Evolutionary conservation across 179 eudicot species (phyloP).

Genomic region (Gypsophila paniculata): DNA sequence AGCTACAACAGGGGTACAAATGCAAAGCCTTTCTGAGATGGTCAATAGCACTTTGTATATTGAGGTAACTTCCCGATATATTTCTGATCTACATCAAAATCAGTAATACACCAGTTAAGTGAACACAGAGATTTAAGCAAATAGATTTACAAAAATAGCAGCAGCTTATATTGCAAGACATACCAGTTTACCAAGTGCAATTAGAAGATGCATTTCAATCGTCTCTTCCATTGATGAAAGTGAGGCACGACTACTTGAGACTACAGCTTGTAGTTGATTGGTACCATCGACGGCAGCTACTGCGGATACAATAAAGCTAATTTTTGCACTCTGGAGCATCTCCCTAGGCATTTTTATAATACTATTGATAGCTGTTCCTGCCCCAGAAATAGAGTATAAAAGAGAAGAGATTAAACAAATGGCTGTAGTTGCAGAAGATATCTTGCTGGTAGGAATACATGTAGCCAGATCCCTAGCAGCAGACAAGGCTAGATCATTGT

Average conservation of each 20-base stretch:
- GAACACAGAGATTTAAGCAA: conserved; percentile 6
- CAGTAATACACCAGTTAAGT: conserved; percentile 3
- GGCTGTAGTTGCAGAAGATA: conserved; percentile 47
- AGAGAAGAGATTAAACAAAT: conserved; percentile 62
- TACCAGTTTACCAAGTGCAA: conserved; percentile 75
- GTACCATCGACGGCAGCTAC: conserved; percentile 63
- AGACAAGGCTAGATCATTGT: conserved; percentile 59
- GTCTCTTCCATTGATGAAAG: conserved; percentile 55
- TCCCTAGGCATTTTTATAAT: conserved; percentile 67
- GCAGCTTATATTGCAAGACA: conserved; percentile 25
- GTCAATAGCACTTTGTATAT: conserved; percentile 53
- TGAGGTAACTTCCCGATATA: conserved; percentile 45
- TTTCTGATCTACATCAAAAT: conserved; percentile 50
- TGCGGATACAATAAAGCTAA: conserved; percentile 77
- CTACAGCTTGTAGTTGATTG: conserved; percentile 56
- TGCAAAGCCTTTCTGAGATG: conserved; percentile 80
- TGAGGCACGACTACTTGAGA: conserved; percentile 56
- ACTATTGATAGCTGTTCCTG: conserved; percentile 48
- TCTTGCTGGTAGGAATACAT: conserved; percentile 42
- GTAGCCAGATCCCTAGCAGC: conserved; percentile 52
- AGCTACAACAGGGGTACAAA: conserved; percentile 62
- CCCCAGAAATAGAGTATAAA: conserved; percentile 60
- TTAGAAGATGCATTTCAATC: conserved; percentile 66
- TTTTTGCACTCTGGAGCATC: conserved; percentile 62
- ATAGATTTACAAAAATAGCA: background rate